A percentile compares a stretch with the other conserved stretches of the same genome.
phyloP scores from a whole-genome alignment of 1,284 basidiomycete genomes.

The Paramarasmius palmivorus region DNA sequence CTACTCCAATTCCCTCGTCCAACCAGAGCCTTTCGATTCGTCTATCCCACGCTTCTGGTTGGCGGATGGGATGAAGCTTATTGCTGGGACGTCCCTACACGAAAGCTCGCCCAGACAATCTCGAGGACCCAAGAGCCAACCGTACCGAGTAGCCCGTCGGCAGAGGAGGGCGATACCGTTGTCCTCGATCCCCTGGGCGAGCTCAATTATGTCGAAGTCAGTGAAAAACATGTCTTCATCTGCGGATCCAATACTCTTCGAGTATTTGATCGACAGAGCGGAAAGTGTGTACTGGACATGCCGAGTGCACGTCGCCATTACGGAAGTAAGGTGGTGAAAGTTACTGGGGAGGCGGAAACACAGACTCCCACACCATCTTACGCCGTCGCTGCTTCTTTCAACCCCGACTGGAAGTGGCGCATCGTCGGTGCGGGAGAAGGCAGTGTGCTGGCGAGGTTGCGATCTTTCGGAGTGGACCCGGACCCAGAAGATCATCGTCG shows the following conservation, averaged over 20 bases:
- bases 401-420: no score
- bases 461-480: no score
- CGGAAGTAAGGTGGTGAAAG: slow-evolving; percentile 29
- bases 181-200: slow-evolving; percentile 30
- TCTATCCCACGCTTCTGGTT: slow-evolving; percentile 63
- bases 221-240: slow-evolving; percentile 57
- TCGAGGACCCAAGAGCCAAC: slow-evolving; percentile 34
- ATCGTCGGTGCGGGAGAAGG: slow-evolving; percentile 8
- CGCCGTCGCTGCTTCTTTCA: no score
- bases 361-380: no score
- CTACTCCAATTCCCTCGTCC: slow-evolving; percentile 45
- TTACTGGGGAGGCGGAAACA: not conserved
- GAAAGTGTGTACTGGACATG: slow-evolving; percentile 43
- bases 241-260: slow-evolving; percentile 51
- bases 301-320: slow-evolving; percentile 29
- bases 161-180: not conserved
- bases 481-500: no score
- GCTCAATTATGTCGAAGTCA: slow-evolving; percentile 69
- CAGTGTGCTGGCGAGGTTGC: no score
- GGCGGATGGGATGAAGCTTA: slow-evolving; percentile 43
- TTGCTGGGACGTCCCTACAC: slow-evolving; percentile 60
- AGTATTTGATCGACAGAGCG: slow-evolving; percentile 50
- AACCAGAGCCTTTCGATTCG: slow-evolving; percentile 64
- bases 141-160: not conserved
- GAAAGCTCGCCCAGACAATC: slow-evolving; percentile 46